A percentile compares a stretch with the other conserved stretches of the same genome.
Conservation (phyloP, 768 basidiomycete genomes). For the Calocera viscosa region DNA sequence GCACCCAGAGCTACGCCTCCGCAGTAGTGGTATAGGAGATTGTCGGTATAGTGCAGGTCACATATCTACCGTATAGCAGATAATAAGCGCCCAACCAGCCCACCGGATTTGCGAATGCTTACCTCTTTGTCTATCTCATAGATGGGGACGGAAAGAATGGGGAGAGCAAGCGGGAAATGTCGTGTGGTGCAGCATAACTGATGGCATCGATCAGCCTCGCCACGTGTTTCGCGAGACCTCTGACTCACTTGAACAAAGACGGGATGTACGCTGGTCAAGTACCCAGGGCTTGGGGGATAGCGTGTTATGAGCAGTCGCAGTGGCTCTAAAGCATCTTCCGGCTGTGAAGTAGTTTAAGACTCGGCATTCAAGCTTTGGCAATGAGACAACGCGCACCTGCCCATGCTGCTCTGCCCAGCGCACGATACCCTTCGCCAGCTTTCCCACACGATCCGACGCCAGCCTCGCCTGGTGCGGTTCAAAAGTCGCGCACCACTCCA, state of each 20-base stretch:
- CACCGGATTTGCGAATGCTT: slow-evolving; percentile 26
- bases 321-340: slow-evolving; percentile 41
- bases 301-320: slow-evolving; percentile 48
- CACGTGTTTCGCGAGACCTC: not conserved
- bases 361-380: not conserved
- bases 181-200: slow-evolving; percentile 48
- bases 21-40: slow-evolving; percentile 71
- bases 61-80: slow-evolving; percentile 17
- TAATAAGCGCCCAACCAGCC: not conserved
- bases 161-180: slow-evolving; percentile 45
- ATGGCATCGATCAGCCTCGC: not conserved
- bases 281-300: slow-evolving; percentile 44
- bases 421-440: slow-evolving; percentile 52
- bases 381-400: slow-evolving; percentile 34
- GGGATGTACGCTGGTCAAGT: slow-evolving; percentile 59
- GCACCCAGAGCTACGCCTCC: slow-evolving; percentile 60
- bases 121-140: slow-evolving; percentile 43
- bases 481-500: slow-evolving; percentile 51
- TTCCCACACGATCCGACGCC: slow-evolving; percentile 58
- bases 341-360: slow-evolving; percentile 25
- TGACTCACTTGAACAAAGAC: slow-evolving; percentile 48
- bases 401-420: slow-evolving; percentile 37
- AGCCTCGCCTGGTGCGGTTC: slow-evolving; percentile 48
- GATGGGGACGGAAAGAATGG: slow-evolving; percentile 51
- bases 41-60: slow-evolving; percentile 65